Evolutionary conservation across 2,329 filamentous ascomycete species (phyloP), one percentile per base, ranked within the genome.

Genomic region (Xylariaceae sp.): DNA sequence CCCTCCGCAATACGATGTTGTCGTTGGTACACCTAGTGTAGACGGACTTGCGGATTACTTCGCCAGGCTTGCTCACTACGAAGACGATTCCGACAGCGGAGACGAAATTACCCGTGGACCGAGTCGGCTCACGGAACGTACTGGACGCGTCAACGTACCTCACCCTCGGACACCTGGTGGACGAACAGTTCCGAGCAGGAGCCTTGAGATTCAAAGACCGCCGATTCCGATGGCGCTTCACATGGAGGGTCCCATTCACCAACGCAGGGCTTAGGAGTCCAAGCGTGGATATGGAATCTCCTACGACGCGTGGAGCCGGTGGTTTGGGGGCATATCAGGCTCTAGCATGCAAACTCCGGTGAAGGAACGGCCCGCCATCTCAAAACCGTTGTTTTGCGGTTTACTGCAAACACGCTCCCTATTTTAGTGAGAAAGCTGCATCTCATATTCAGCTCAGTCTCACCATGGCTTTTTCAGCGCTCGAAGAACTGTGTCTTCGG

Each of bases 21-120:
- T 94, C 26, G 78, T 92, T 1, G 85, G 83, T 12, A 77, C 75
- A 44, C 68, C 77, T 16, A 71, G 79, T 64, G 69, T 87, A 59
- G 61, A 88, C 66, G 63, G 81, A 0, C 62, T 95, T 32, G 85
- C 88, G 2, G 89, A 95, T 55, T 96, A 96, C 61, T 96, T 96
- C 59, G 71, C 82, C 0, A 78, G 89, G 1, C 65, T 94, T 27
- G 85, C 85, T 0, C 76, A 87, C 48, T 83, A 85, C 40, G 82
- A 87, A 2, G 65, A 66, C 14, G 35, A 66, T 50, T 55, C 55
- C 34, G 59, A 67, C 43, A 55, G 63, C 24, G 57, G 50, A 9
- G 55, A 62, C 11, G 52, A 60, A 17, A 53, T 48, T 9, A 24
- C 45, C n/a, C 32, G 14, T 4, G 47, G 43, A 23, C 62, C 59